Base-by-base conservation (phyloP, 768 basidiomycete species). In the Agrocybe pediades region DNA sequence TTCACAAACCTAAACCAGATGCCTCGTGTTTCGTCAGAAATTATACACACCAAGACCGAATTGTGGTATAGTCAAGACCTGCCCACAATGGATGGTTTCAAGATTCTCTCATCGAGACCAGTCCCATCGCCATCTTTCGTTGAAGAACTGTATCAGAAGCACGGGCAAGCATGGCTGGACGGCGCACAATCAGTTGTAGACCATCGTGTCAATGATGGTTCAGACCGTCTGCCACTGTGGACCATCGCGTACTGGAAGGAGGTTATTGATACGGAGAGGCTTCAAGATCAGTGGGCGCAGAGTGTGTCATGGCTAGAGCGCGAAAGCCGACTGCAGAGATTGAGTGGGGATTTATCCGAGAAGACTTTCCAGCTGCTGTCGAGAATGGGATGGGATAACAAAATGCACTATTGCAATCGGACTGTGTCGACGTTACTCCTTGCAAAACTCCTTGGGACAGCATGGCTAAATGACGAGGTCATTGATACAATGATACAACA, bases 171-270 rank as follows among this genome's bases (percentile, higher is more conserved):
- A 11, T 55, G 54, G 54, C 47, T 55, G 13, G 41, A 55, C 25
- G 54, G 54, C 6, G 46, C 47, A 1, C 19, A 55, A 19, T 55
- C 54, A 29, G 21, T 55, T 19, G 26, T 55, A 2, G 54, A 55
- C 25, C 47, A 16, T 16, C n/a, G 39, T 3, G 49, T 49, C 21
- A 55, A 55, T 23, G 39, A 55, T 29, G 47, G 54, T 16, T 2
- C n/a, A 25, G 54, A 55, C 20, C 54, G 39, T 21, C 47, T 55
- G 8, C 54, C 47, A 19, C 39, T 55, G n/a, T 55, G 54, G 54
- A 43, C 40, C 41, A 8, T 55, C 24, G 5, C 39, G 1, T 49
- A 21, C 21, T 55, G 47, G 54, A 49, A 47, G 19, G 25, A 40
- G 15, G 23, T 54, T 19, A 41, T 9, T 1, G 1, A 8, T 9